These are phyloP conservation scores for Iberis pinnata DNA, from an alignment of 345 rosid genomes.

Conservation along the genomic window DNA sequence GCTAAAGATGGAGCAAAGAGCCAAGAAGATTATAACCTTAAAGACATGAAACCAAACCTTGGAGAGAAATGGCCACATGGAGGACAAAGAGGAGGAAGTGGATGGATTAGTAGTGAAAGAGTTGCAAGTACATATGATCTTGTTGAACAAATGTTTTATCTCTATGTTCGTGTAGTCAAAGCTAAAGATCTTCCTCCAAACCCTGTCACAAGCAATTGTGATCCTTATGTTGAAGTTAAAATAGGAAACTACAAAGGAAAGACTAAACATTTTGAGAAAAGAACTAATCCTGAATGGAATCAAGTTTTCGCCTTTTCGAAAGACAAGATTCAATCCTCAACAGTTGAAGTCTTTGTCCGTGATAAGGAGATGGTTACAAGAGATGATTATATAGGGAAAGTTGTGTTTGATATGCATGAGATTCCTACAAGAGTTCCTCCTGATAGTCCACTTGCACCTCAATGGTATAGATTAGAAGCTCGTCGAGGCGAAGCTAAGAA, in stretches of 20 bases:
- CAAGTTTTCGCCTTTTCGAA: constrained; percentile 87
- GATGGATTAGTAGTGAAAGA: constrained; percentile 80
- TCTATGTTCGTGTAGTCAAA: neutral
- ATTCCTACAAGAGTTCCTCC: constrained; percentile 96
- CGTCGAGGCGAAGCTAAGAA: constrained; percentile 52
- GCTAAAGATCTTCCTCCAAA: constrained; percentile 32
- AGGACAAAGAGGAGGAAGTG: constrained; percentile 67
- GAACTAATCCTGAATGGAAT: constrained; percentile 67
- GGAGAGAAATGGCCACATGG: constrained; percentile 98
- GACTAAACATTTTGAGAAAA: constrained; percentile 74
- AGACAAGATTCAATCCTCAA: constrained; percentile 70
- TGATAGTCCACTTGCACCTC: constrained; percentile 92
- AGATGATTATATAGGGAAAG: constrained; percentile 77
- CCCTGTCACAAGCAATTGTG: constrained; percentile 54
- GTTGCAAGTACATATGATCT: constrained; percentile 84
- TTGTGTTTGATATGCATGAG: constrained; percentile 78
- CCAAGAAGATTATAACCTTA: constrained; percentile 76
- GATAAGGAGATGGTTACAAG: constrained; percentile 70
- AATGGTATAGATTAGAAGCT: constrained; percentile 74
- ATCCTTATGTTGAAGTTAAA: constrained; percentile 79
- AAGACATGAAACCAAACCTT: constrained; percentile 83
- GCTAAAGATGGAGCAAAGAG: constrained; percentile 38
- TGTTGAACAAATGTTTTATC: constrained; percentile 32
- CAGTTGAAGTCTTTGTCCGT: constrained; percentile 63
- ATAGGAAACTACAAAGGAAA: constrained; percentile 84